These are phyloP conservation scores for Ramularia endophylla DNA, from an alignment of 2,329 filamentous ascomycete genomes.

Conservation along the genomic window DNA sequence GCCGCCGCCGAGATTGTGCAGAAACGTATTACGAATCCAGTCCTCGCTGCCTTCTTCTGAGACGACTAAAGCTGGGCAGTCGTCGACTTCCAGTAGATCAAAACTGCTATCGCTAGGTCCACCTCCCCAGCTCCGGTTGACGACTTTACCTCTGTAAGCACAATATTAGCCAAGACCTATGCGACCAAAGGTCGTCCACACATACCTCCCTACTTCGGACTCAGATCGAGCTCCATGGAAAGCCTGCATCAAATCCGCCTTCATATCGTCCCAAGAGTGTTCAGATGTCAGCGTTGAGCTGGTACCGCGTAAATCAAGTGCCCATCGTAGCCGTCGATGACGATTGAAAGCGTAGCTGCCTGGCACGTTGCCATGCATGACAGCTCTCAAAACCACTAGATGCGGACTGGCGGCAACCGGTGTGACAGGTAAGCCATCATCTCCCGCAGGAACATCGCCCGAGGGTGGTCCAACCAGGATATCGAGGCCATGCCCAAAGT, in stretches of 20 bases:
- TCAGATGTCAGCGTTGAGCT: conserved; percentile 61
- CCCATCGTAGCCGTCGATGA: conserved; percentile 84
- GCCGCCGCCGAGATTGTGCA: conserved; percentile 82
- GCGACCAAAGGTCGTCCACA: no score
- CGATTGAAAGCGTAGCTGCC: conserved; percentile 97
- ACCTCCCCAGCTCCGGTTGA: conserved; percentile 33
- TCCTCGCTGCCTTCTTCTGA: conserved; percentile 43
- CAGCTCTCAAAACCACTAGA: conserved; percentile 82
- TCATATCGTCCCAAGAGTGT: conserved; percentile 65
- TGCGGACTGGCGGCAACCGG: conserved; percentile 36
- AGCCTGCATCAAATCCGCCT: conserved; percentile 34
- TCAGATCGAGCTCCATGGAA: conserved; percentile 50
- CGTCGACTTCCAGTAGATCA: conserved; percentile 29
- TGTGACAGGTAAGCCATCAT: conserved; percentile 6
- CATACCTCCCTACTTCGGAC: conserved; percentile 40
- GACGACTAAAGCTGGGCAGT: conserved; percentile 34
- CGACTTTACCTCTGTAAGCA: conserved; percentile 28
- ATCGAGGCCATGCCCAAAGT: conserved; percentile 94
- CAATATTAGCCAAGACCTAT: no score
- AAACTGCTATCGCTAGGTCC: conserved; percentile 28
- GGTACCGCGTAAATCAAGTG: conserved; percentile 43
- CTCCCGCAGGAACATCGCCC: conserved; percentile 13
- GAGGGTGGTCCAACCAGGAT: conserved; percentile 78
- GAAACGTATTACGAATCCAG: conserved; percentile 66
- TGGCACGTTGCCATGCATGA: conserved; percentile 90